Conservation (phyloP, 768 basidiomycete genomes). For the Scleroderma citrinum region DNA sequence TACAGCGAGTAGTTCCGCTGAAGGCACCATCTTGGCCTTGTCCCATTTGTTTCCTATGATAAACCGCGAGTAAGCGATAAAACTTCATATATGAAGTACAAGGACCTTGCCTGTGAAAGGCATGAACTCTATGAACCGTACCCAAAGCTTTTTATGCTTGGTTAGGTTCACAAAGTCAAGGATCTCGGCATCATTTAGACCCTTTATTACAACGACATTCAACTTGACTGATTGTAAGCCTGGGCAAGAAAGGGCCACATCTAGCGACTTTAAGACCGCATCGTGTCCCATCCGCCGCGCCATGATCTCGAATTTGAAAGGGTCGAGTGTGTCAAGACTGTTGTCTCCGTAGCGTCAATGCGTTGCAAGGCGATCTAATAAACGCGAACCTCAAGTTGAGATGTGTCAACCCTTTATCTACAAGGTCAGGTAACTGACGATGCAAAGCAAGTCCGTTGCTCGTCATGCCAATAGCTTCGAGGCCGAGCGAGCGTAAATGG, state of each 20-base stretch:
- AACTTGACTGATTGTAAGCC: constrained; percentile 63
- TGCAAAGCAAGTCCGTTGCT: constrained; percentile 76
- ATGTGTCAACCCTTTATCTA: constrained; percentile 72
- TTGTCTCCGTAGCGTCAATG: constrained; percentile 4
- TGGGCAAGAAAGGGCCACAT: constrained; percentile 51
- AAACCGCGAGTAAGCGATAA: neutral
- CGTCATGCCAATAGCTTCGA: constrained; percentile 79
- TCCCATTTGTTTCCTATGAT: constrained; percentile 79
- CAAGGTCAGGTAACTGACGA: constrained; percentile 61
- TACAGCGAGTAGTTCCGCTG: constrained; percentile 50
- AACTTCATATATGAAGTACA: constrained; percentile 1
- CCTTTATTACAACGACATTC: constrained; percentile 79
- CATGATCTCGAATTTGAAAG: constrained; percentile 84
- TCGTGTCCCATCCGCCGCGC: constrained; percentile 73
- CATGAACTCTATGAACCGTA: constrained; percentile 94
- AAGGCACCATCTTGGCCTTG: constrained; percentile 75
- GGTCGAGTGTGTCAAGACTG: constrained; percentile 81
- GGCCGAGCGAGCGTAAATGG: constrained; percentile 51
- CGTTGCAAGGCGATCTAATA: neutral
- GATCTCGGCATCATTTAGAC: constrained; percentile 77
- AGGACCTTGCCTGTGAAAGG: constrained; percentile 67
- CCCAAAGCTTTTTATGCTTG: constrained; percentile 52
- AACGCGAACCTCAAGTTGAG: constrained; percentile 53
- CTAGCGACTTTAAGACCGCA: constrained; percentile 63
- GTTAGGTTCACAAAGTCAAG: constrained; percentile 76